These are phyloP conservation scores for Pichia inconspicua DNA, from an alignment of 1,139 yeast genomes.

Conservation along the genomic window DNA sequence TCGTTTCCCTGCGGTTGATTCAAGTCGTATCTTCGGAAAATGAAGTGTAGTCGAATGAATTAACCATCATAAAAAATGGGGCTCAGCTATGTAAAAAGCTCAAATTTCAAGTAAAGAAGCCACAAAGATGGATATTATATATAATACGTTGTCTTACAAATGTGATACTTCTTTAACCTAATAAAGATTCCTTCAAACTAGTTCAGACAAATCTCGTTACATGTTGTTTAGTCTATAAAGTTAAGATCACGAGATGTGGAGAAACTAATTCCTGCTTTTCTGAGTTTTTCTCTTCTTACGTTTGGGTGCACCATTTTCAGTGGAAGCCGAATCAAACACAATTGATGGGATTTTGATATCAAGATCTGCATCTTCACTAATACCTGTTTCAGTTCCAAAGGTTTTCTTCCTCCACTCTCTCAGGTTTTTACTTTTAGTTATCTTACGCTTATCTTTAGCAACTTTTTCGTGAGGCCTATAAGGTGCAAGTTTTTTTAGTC, in stretches of 20 bases:
- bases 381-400: slow-evolving; percentile 57
- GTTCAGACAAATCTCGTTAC: no score
- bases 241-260: no score
- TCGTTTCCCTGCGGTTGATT: not conserved
- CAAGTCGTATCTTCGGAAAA: not conserved
- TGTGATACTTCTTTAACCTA: no score
- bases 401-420: slow-evolving; percentile 87
- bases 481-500: slow-evolving; percentile 89
- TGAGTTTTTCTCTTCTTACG: slow-evolving; percentile 10
- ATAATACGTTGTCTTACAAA: no score
- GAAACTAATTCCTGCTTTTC: not conserved
- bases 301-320: slow-evolving; percentile 4
- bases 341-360: slow-evolving; percentile 24
- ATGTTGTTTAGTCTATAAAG: no score
- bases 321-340: slow-evolving; percentile 12
- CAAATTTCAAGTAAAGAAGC: no score
- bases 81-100: no score
- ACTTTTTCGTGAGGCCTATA: slow-evolving; percentile 71
- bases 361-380: slow-evolving; percentile 27
- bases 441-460: slow-evolving; percentile 75
- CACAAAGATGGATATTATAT: no score
- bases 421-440: slow-evolving; percentile 71
- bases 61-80: no score
- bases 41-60: no score
- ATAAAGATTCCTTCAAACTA: no score